Evolutionary conservation across 148 eudicot genomes (phyloP), one percentile per base, ranked within the genome.

Genomic region (Nepenthes mirabilis): DNA sequence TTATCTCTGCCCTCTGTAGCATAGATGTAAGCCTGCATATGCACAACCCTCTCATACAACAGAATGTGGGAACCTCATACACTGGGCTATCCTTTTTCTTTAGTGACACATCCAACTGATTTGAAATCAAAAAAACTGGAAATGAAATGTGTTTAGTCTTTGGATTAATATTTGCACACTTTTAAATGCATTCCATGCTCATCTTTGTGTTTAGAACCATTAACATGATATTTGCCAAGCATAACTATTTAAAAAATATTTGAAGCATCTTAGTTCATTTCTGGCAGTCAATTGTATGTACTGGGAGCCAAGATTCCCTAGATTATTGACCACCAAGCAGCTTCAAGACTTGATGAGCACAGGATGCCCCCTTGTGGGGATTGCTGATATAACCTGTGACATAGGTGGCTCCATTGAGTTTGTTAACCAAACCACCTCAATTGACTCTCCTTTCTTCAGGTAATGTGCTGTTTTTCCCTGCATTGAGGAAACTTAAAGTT

Each of bases 361-460:
- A 68, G 76, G 82, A 56, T 72, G 86, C 55, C 91, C 91, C 37
- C 93, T 94, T 56, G 80, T 94, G 72, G 99, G 95, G 54, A 75
- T 94, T 59, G 77, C 86, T 37, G 99, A 94, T 75, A 89, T 94
- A 79, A 94, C 95, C 58, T 94, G 99, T 79, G 99, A 89, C 76
- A 65, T 94, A 55, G 97, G 91, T 57, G 99, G 99, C 70, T 94
- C 99, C 43, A 68, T 94, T 47, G 99, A 94, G 74, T 86, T 86
- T 73, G 80, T 94, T 48, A 86, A 89, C 70, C 86, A 77, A 76
- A 72, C 77, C 60, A 84, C 99, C 72, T 66, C 82, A 9, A 84
- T 94, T 34, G 99, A 94, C 81, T 84, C 90, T 33, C 97, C 99
- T 72, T 82, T 94, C 76, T 79, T 86, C 68, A 86, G 99, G 99